Conservation (phyloP, 106 monocot genomes). For the Dioscorea dumetorum region DNA sequence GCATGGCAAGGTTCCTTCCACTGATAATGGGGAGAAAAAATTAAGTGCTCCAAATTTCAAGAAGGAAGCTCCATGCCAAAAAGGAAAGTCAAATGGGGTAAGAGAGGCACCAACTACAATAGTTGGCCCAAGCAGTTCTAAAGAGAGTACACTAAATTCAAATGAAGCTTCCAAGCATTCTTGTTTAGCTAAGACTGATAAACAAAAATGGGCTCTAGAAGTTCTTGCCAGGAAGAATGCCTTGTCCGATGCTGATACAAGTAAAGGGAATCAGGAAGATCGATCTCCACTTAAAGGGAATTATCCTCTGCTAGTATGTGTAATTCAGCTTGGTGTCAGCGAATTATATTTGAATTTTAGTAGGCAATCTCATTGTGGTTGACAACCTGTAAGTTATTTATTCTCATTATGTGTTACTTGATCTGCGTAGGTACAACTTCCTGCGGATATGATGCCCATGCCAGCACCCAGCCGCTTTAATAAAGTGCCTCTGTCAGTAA, state of each 20-base stretch:
- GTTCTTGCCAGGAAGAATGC: constrained; percentile 83
- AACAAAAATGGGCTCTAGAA: constrained; percentile 91
- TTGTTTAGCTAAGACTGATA: constrained; percentile 41
- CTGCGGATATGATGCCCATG: constrained; percentile 71
- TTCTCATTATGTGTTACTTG: constrained; percentile 4
- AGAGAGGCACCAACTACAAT: neutral
- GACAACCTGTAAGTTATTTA: neutral
- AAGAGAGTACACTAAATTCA: constrained; percentile 11
- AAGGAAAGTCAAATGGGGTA: constrained; percentile 8
- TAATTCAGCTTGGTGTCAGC: neutral
- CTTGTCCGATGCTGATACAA: constrained; percentile 17
- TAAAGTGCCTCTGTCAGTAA: constrained; percentile 61
- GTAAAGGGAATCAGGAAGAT: constrained; percentile 34
- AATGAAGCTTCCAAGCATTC: constrained; percentile 20
- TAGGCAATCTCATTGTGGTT: neutral
- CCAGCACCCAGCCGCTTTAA: constrained; percentile 39
- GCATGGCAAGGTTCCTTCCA: constrained; percentile 13
- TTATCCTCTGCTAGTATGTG: constrained; percentile 79
- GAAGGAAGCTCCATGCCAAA: constrained; percentile 16
- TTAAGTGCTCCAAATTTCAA: constrained; percentile 2
- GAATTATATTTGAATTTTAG: neutral
- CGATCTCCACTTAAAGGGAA: constrained; percentile 42
- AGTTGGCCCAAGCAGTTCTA: constrained; percentile 12
- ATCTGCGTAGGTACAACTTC: constrained; percentile 63
- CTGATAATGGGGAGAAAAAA: constrained; percentile 16